Conservation (phyloP, 805 yeast genomes). For the Yarrowia hollandica region DNA sequence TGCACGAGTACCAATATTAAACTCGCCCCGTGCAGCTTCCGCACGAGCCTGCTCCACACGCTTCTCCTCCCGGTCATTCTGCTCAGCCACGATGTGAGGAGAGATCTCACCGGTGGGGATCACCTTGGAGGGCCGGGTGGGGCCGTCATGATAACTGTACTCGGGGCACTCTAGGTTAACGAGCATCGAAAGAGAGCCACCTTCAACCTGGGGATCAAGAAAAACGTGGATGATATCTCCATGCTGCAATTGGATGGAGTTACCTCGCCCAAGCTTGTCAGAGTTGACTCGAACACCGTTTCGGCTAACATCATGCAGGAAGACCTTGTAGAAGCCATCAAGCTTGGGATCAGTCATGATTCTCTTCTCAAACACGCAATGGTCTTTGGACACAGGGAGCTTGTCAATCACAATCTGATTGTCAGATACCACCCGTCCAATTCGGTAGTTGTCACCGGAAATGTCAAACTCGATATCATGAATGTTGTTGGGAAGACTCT, state of each 20-base stretch:
- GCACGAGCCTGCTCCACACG: background rate
- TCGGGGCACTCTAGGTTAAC: conserved; percentile 6
- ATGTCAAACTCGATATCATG: background rate
- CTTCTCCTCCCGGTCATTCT: background rate
- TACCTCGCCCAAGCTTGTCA: background rate
- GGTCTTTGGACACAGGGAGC: conserved; percentile 20
- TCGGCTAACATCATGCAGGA: conserved; percentile 19
- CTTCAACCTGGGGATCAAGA: background rate
- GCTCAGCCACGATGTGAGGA: conserved; percentile 8
- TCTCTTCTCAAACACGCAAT: conserved; percentile 12
- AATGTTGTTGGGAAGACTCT: background rate
- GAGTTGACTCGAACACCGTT: conserved; percentile 21
- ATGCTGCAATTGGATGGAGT: background rate
- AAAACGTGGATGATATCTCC: conserved; percentile 10
- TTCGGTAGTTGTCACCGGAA: conserved; percentile 4
- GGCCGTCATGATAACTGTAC: conserved; percentile 3
- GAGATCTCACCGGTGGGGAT: background rate
- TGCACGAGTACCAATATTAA: background rate
- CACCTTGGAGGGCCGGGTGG: background rate
- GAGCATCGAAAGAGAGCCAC: conserved; percentile 3
- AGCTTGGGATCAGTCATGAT: conserved; percentile 14
- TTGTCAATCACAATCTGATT: conserved; percentile 15
- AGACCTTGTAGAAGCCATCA: conserved; percentile 10
- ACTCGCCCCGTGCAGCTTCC: background rate
- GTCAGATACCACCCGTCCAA: background rate